Percentiles rank a stretch among this genome's conserved stretches.
phyloP scores from a whole-genome alignment of 2,329 filamentous ascomycete species.

The Herpomyces periplanetae region DNA sequence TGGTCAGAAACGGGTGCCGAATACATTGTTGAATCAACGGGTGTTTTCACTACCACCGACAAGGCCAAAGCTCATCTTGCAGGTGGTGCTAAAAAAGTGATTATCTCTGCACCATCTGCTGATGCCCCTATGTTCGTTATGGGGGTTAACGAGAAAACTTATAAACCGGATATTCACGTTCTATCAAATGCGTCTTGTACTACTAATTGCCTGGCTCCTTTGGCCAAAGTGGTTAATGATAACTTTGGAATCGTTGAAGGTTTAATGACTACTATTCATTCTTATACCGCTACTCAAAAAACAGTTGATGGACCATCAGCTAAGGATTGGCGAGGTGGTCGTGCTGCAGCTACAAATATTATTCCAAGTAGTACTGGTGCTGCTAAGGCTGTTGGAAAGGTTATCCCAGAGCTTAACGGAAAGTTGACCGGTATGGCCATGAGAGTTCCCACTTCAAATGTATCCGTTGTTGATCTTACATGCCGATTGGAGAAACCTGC shows the following conservation, averaged over 20 bases:
- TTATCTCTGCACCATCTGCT: slow-evolving; percentile 62
- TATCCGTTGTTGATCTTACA: slow-evolving; percentile 94
- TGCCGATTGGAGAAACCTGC: slow-evolving; percentile 67
- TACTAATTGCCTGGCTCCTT: slow-evolving; percentile 97
- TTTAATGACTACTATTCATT: slow-evolving; percentile 98
- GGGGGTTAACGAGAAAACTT: slow-evolving; percentile 83
- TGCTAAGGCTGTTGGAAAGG: slow-evolving; percentile 99
- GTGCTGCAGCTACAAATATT: slow-evolving; percentile 96
- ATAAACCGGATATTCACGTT: slow-evolving; percentile 61
- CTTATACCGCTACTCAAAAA: slow-evolving; percentile 98
- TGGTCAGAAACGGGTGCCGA: slow-evolving; percentile 55
- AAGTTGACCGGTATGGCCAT: slow-evolving; percentile 99
- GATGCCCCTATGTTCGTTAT: slow-evolving; percentile 99
- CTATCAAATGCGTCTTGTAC: slow-evolving; percentile 99
- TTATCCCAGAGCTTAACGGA: slow-evolving; percentile 87
- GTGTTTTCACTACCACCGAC: slow-evolving; percentile 94
- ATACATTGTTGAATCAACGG: slow-evolving; percentile 89
- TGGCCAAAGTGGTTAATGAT: slow-evolving; percentile 97
- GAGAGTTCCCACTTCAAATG: slow-evolving; percentile 93
- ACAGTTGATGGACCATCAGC: slow-evolving; percentile 83
- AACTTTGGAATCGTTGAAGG: slow-evolving; percentile 91
- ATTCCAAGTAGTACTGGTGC: slow-evolving; percentile 96
- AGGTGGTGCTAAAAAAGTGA: slow-evolving; percentile 90
- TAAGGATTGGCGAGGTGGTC: slow-evolving; percentile 99
- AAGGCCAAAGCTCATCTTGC: slow-evolving; percentile 80